Evolutionary conservation across 495 filamentous ascomycete genomes (phyloP), one percentile per base, ranked within the genome.

Genomic region (Terfezia claveryi): DNA sequence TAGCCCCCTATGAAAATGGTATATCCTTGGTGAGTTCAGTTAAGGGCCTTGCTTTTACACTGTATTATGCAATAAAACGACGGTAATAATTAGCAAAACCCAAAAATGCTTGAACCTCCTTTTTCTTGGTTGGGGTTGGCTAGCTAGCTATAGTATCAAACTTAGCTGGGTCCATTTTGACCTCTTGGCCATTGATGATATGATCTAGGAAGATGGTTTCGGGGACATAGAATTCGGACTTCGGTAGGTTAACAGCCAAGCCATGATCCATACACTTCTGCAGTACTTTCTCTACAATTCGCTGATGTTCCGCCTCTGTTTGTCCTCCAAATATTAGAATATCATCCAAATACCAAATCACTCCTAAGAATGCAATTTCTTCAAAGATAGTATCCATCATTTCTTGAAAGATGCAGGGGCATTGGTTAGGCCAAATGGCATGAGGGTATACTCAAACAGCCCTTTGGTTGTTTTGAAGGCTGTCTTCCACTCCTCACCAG

Each of bases 291-390:
- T 50, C 52, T 17, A 64, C 53, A 23, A 65, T 14, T 10, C 57
- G 8, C 2, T 38, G 27, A 32, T 63, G 57, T 57, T 59, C 55
- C 46, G 52, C 23, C 49, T 52, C 50, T 37, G 50, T 56, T 49
- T 54, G 49, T 12, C 59, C 17, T 46, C 41, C 60, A 52, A 64
- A 69, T 20, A 71, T 64, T 11, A 69, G 56, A 32, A 71, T 63
- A 51, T 71, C 57, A n/a, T 70, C 62, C 0, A 70, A 44, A 51
- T 68, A 70, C 0, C 51, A 57, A 17, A 66, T 59, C 32, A 63
- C 61, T 27, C 62, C 64, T 8, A 54, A 32, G 51, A 60, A 44
- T 27, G 65, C 50, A 36, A 58, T 60, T 8, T 56, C 16, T 36
- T 50, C 11, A 10, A 68, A 57, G 8, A 58, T 44, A 9, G 62